Conservation (phyloP, 2,329 filamentous ascomycete species). For the Trichoderma harzianum region DNA sequence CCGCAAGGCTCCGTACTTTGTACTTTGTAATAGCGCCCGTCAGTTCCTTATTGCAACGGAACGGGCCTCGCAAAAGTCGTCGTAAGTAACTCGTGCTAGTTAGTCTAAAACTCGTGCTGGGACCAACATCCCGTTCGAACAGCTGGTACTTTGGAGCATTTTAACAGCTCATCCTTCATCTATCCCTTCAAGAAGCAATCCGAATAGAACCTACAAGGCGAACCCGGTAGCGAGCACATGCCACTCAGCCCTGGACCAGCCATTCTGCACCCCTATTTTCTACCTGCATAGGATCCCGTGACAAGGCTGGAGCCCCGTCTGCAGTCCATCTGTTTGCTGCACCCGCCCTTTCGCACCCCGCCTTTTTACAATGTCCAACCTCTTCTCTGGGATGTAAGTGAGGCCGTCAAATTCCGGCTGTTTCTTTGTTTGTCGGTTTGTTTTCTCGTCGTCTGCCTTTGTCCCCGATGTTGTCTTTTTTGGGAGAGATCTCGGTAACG, state of each 20-base stretch:
- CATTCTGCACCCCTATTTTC: conserved; percentile 7
- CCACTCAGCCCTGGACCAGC: not conserved
- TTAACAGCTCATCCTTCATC: not conserved
- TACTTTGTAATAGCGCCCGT: conserved; percentile 12
- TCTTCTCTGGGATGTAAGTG: conserved; percentile 62
- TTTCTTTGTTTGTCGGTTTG: not conserved
- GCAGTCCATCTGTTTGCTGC: conserved; percentile 9
- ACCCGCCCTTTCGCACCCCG: conserved; percentile 15
- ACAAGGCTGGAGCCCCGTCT: conserved; percentile 17
- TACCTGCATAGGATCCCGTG: conserved; percentile 16
- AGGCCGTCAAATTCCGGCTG: not conserved
- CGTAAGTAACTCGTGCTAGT: not conserved
- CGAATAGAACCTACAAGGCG: not conserved
- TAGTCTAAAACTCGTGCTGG: not conserved
- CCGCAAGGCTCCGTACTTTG: not conserved
- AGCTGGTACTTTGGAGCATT: not conserved
- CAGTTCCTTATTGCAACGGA: not conserved
- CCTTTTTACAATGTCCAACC: conserved; percentile 50
- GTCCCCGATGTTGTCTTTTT: not conserved
- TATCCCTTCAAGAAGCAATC: not conserved
- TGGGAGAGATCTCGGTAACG: not conserved
- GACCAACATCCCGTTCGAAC: conserved; percentile 4
- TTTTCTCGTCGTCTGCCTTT: not conserved
- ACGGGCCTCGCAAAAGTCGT: not conserved
- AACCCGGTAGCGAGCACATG: not conserved